Evolutionary conservation across 1,284 basidiomycete genomes (phyloP), one percentile per base, ranked within the genome.

Genomic region (Leccinum griseonigrum): DNA sequence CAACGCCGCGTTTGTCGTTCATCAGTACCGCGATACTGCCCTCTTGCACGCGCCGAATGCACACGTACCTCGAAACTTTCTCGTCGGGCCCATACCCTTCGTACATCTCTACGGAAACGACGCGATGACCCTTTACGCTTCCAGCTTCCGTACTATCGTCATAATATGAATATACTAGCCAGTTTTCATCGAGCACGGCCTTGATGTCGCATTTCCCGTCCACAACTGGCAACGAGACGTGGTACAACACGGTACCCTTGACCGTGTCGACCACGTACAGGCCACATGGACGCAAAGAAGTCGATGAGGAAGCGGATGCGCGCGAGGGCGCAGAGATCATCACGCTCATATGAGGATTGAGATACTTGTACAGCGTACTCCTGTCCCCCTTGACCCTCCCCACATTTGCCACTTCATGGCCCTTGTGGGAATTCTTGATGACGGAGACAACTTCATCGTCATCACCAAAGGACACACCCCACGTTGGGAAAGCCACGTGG

Each of bases 361-460:
- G 83, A 73, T 97, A 97, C 79, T 98, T 98, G 83, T 97, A 97
- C 59, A 98, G 75, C 46, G 95, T 95, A 31, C 86, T 86, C 61
- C 96, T 86, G 75, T 97, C 90, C 6, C 92, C 94, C 2, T 94
- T 79, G 3, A 97, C 94, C 68, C 88, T 89, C 9, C 95, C 95
- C 18, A 90, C 77, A 4, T 88, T 91, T 0, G 95, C 94, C 29
- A 94, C 79, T 3, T 84, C 81, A 18, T 82, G 85, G 14, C 61
- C 61, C n/a, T 59, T 69, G 26, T 74, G 68, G 4, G 76, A 69
- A 28, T 80, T 79, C 51, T 78, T 76, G n/a, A 88, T 73, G 59
- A 90, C 69, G 0, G 77, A 64, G 50, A 82, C 75, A 22, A 87
- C 77, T 40, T 84, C 81, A 67, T 89, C 85, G 14, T 77, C 76